Base-by-base conservation (phyloP, 257 asterid genomes). In the Nemophila menziesii region DNA sequence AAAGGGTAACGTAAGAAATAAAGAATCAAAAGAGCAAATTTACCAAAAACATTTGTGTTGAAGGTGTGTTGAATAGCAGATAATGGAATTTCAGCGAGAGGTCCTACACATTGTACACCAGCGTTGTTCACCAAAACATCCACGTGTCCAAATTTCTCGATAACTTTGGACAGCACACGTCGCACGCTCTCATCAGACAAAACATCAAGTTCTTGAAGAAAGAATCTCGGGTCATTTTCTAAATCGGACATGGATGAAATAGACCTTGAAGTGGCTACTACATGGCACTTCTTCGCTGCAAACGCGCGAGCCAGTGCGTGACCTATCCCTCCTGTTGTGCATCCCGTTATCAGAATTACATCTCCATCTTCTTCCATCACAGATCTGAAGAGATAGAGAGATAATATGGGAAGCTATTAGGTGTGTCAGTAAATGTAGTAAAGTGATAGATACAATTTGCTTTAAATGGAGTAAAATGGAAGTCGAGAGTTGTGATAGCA, bases 241-340 rank as follows among this genome's bases (percentile, higher is more conserved):
- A 89, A 49, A 57, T 89, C 87, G 20, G 80, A 62, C 53, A 89
- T 50, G 57, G 98, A 69, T 27, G 77, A 46, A 26, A 64, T 60
- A 1, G 83, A 69, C 10, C 95, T 82, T 36, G 98, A 93, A 1
- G 98, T 89, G 53, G 97, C 82, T 23, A 84, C 93, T 10, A 89
- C 97, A 1, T 67, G 69, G 73, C 94, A 89, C 52, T 67, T 69
- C 37, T 77, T 69, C 20, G 69, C 48, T 36, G 94, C 95, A 54
- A 89, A 89, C 29, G 72, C 95, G 33, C 53, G 70, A 33, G 95
- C 92, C 16, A 84, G 66, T 21, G 93, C 81, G 74, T 89, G 89
- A 54, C 97, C 97, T 27, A 89, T 80, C 5, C 97, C 97, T 7
- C 95, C 97, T 27, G 22, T 27, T 43, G 95, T 73, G 58, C 97